A percentile compares a stretch with the other conserved stretches of the same genome.
Conservation (phyloP, 495 filamentous ascomycete species). For the Xylaria telfairii region DNA sequence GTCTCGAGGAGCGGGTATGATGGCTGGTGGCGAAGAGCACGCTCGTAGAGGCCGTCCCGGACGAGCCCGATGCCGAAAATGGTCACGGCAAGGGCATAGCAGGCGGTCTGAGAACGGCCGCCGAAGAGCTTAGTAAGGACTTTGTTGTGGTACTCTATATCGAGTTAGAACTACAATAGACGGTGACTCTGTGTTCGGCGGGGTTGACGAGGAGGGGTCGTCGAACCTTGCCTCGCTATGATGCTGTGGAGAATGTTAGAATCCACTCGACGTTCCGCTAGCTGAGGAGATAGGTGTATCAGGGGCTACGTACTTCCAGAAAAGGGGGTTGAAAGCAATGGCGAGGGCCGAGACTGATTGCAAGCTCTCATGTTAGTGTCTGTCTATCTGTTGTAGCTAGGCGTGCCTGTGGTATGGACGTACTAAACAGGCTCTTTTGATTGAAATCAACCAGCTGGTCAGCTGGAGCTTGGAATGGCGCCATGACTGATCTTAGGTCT, state of each 20-base stretch:
- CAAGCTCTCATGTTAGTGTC: constrained; percentile 27
- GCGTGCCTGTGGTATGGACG: constrained; percentile 26
- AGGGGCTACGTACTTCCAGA: constrained; percentile 73
- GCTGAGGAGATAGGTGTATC: neutral
- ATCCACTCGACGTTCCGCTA: constrained; percentile 27
- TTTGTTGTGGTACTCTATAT: constrained; percentile 85
- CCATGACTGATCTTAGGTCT: constrained; percentile 30
- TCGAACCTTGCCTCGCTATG: constrained; percentile 69
- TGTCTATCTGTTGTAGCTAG: neutral
- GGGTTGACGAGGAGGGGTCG: constrained; percentile 15
- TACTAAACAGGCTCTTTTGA: constrained; percentile 70
- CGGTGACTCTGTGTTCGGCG: neutral
- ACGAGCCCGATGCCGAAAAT: constrained; percentile 93
- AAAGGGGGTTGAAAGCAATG: constrained; percentile 78
- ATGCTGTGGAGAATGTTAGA: constrained; percentile 51
- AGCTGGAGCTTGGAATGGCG: constrained; percentile 31
- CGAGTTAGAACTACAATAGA: constrained; percentile 6
- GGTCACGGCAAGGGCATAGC: constrained; percentile 84
- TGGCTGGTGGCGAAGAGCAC: constrained; percentile 79
- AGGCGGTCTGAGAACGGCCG: constrained; percentile 78
- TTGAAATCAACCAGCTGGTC: constrained; percentile 65
- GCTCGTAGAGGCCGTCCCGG: constrained; percentile 79
- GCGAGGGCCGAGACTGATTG: constrained; percentile 66
- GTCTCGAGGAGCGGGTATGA: constrained; percentile 66
- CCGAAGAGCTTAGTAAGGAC: constrained; percentile 85